Evolutionary conservation across 768 basidiomycete genomes (phyloP), one percentile per base, ranked within the genome.

Genomic region (Rhodotorula paludigena): DNA sequence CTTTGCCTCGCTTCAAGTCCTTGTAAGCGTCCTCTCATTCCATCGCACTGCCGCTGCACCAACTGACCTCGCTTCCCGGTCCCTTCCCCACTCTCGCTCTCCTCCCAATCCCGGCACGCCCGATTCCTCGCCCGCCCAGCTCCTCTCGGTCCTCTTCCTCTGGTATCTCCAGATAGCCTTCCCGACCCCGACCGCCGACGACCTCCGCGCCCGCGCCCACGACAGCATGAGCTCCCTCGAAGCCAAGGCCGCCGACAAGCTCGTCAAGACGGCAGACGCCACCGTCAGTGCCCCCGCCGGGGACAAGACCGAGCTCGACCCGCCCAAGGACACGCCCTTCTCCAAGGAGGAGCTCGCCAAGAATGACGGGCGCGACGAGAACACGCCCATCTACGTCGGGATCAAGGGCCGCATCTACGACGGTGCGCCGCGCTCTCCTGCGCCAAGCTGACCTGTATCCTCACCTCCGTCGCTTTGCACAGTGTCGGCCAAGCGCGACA

Each of bases 371-470:
- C 80, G 81, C 0, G 84, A 86, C 69, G 76, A 82, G 0, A 74
- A 78, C 47, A 85, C 84, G 73, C 89, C 90, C 1, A 89, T 98
- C 68, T 92, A 88, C 73, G 88, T 98, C 49, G 87, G 91, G 38
- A 93, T 98, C 80, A 97, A 96, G 82, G 90, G 90, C 86, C 64
- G 49, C 76, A 66, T 68, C 49, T 68, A 58, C 57, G 72, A 73
- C 39, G 68, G 68, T 66, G 35, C 30, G 67, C 28, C 16, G 11
- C 32, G 1, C 38, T 12, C 23, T 16, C 45, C 25, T 1, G 33
- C 57, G 9, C 20, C 14, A n/a, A n/a, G n/a, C 47, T 48, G n/a
- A 28, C n/a, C 2, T 10, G 5, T 47, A 10, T 47, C 45, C 39
- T 35, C 5, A 47, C 41, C 41, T 9, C 45, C 5, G n/a, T 23